Evolutionary conservation across 257 asterid species (phyloP).

Genomic region (Solanum sparsipilum): DNA sequence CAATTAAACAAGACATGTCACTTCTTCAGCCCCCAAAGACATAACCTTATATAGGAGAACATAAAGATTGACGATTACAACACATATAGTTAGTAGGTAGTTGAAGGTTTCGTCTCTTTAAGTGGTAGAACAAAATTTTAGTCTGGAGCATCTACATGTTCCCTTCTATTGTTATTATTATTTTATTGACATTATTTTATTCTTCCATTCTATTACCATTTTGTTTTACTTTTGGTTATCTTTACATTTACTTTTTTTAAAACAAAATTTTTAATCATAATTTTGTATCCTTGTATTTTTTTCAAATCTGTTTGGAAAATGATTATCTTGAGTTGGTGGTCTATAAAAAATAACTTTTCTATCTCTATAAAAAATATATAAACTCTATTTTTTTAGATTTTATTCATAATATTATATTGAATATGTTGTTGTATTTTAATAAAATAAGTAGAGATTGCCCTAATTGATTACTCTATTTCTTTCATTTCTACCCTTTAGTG

Average conservation of each 20-base stretch:
- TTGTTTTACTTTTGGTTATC: neutral
- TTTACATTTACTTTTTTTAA: neutral
- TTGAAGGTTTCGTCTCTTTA: too few species aligned
- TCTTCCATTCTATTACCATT: neutral
- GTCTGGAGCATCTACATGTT: neutral
- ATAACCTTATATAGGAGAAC: neutral
- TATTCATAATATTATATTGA: too few species aligned
- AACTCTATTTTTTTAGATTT: too few species aligned
- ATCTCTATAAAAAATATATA: neutral
- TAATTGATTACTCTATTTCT: neutral
- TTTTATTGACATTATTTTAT: too few species aligned
- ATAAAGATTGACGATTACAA: neutral
- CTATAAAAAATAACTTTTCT: neutral
- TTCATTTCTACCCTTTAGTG: neutral
- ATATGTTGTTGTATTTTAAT: neutral
- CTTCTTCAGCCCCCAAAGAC: rapidly evolving
- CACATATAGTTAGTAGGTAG: neutral
- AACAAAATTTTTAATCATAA: too few species aligned
- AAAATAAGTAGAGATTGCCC: neutral
- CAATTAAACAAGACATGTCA: neutral
- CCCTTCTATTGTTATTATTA: too few species aligned
- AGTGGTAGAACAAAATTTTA: neutral
- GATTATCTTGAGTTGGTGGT: too few species aligned
- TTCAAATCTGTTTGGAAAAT: neutral
- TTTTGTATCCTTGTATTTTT: neutral